These are phyloP conservation scores for Penicillium maclennaniae DNA, from an alignment of 495 filamentous ascomycete genomes.

Conservation along the genomic window DNA sequence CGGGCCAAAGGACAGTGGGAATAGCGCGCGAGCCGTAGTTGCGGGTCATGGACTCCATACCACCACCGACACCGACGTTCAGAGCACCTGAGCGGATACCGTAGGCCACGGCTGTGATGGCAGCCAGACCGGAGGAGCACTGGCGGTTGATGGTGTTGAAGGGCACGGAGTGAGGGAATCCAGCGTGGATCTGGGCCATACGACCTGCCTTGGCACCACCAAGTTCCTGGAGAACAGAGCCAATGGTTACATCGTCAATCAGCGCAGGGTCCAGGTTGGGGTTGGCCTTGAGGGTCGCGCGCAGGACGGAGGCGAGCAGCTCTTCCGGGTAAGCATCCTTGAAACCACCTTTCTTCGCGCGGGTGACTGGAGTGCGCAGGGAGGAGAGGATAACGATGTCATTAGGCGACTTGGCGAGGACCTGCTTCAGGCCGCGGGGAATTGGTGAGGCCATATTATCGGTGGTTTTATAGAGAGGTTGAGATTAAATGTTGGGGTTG, in stretches of 20 bases:
- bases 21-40: constrained; percentile 84
- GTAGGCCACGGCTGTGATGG: constrained; percentile 66
- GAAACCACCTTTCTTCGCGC: constrained; percentile 77
- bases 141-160: constrained; percentile 87
- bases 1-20: constrained; percentile 75
- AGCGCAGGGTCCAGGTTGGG: constrained; percentile 67
- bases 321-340: constrained; percentile 90
- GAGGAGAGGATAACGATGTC: constrained; percentile 88
- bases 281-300: constrained; percentile 71
- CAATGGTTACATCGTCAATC: constrained; percentile 79
- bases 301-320: constrained; percentile 75
- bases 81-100: constrained; percentile 69
- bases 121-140: constrained; percentile 72
- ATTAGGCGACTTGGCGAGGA: constrained; percentile 73
- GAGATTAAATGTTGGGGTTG: constrained; percentile 1
- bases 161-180: constrained; percentile 66
- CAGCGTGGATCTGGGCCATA: constrained; percentile 82
- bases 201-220: constrained; percentile 87
- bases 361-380: constrained; percentile 79
- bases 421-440: constrained; percentile 64
- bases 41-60: constrained; percentile 91
- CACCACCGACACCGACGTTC: constrained; percentile 77
- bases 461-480: background rate
- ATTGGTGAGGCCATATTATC: constrained; percentile 53
- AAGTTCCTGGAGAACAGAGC: constrained; percentile 85